Percentiles rank a stretch among this genome's conserved stretches.
phyloP scores from a whole-genome alignment of 2,329 filamentous ascomycete species.

The Trichophyton verrucosum region DNA sequence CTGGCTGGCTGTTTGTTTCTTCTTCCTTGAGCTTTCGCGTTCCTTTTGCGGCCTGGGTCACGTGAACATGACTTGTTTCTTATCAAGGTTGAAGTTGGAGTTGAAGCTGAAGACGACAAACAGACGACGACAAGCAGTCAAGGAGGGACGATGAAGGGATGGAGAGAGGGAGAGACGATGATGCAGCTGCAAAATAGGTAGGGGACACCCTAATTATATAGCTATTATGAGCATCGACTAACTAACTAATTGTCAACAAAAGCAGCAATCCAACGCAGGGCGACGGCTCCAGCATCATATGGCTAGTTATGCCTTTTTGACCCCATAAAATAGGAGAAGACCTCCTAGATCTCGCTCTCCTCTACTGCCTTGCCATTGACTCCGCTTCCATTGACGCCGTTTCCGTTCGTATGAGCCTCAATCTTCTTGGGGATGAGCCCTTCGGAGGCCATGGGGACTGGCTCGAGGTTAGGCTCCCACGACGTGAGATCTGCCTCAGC shows the following conservation, averaged over 20 bases:
- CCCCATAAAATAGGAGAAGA: neutral
- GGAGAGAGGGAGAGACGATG: neutral
- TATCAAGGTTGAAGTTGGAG: neutral
- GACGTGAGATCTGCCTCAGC: slow-evolving; percentile 76
- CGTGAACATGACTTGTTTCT: neutral
- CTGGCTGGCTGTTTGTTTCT: neutral
- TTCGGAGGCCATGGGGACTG: slow-evolving; percentile 30
- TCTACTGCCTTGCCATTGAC: neutral
- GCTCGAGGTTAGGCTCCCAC: slow-evolving; percentile 50
- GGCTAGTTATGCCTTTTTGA: neutral
- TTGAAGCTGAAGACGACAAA: neutral
- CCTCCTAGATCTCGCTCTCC: neutral
- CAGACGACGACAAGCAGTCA: neutral
- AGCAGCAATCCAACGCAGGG: neutral
- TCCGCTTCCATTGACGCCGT: slow-evolving; percentile 3
- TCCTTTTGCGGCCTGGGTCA: neutral
- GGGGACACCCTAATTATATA: neutral
- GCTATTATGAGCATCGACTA: neutral
- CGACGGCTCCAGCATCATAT: neutral
- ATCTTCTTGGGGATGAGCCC: neutral
- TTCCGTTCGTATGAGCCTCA: neutral
- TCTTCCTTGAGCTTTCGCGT: neutral
- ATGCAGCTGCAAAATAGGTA: neutral
- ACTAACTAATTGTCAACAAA: neutral
- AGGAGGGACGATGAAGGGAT: neutral